Evolutionary conservation across 2,329 filamentous ascomycete genomes (phyloP), one percentile per base, ranked within the genome.

Genomic region (Fusarium irregulare): DNA sequence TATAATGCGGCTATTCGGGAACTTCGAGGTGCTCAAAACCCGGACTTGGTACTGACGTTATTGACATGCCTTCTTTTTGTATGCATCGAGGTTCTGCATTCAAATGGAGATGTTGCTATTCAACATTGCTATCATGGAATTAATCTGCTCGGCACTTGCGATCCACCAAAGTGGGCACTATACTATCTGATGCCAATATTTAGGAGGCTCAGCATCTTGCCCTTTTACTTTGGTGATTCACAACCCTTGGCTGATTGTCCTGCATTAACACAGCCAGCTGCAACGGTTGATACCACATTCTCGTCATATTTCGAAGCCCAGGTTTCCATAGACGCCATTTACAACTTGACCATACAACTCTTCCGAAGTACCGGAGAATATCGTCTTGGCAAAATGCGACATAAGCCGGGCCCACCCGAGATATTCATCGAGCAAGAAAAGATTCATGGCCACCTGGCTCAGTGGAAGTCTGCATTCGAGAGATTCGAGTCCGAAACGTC

Each of bases 151-250:
- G 37, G 34, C 6, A 42, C 45, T 8, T 47, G 51, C 1, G 32
- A 59, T 28, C 45, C 46, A 16, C 60, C 62, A 14, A 30, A 64
- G 13, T 64, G 62, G 62, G 51, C 25, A 14, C 40, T 42, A 0
- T 23, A 64, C 18, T 20, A 51, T 25, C 21, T 64, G 7, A 46
- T 59, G 20, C 62, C 62, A 1, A 42, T 64, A 18, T 64, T 59
- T 12, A 47, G 53, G 2, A 47, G 62, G 14, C 47, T 64, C 18
- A 64, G 51, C 8, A 41, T 64, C n/a, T 30, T 65, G 3, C 62
- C 60, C 6, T 64, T 64, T 20, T 64, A 64, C 40, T 64, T 64
- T 34, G 62, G 62, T 8, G n/a, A 64, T 11, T 65, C 60, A 5
- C 62, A 64, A 7, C 62, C 62, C 0, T 41, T 65, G 27, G 53